Evolutionary conservation across 1,284 basidiomycete species (phyloP), one percentile per base, ranked within the genome.

Genomic region (Ganoderma lucidum): DNA sequence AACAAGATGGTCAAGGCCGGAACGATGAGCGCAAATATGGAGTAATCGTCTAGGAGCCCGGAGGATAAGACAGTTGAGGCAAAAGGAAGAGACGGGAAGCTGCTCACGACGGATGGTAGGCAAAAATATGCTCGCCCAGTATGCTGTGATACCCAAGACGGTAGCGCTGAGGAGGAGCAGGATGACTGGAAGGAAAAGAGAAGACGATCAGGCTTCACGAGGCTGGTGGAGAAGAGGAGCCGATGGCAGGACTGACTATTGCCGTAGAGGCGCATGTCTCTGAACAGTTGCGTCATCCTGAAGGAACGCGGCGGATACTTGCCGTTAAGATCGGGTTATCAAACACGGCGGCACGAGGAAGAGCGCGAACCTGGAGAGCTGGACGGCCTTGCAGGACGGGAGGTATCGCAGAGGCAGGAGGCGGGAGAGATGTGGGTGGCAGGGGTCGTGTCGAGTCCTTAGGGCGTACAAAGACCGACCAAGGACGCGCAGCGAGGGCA

Each of bases 101-200:
- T 6, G 82, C 87, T 66, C 75, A 93, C 92, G 83, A 77, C 90
- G 88, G 35, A 90, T 78, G 64, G 84, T 79, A 1, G 90, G 90
- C 48, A 93, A 81, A 78, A 93, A 94, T 53, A 90, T 77, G 66
- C 72, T 84, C 0, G 88, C 90, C 75, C 93, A 88, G 78, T 92
- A 87, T 6, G 86, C 88, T 5, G 88, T 81, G 45, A 94, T 79
- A 9, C 93, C 93, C 6, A 94, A 84, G 32, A 93, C 89, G 39
- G 86, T 83, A n/a, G 81, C 89, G 56, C 90, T 86, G 64, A 91
- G 82, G 68, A 90, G 72, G 70, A 93, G 84, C 12, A 91, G 83
- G 51, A 80, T 78, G 66, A 89, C 92, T 93, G 73, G 0, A 23
- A 41, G 55, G 35, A 19, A 58, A 32, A 48, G 64, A 65, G 55